phyloP scores from a whole-genome alignment of 108 stramenopile species.

The Parietichytrium sp. region DNA sequence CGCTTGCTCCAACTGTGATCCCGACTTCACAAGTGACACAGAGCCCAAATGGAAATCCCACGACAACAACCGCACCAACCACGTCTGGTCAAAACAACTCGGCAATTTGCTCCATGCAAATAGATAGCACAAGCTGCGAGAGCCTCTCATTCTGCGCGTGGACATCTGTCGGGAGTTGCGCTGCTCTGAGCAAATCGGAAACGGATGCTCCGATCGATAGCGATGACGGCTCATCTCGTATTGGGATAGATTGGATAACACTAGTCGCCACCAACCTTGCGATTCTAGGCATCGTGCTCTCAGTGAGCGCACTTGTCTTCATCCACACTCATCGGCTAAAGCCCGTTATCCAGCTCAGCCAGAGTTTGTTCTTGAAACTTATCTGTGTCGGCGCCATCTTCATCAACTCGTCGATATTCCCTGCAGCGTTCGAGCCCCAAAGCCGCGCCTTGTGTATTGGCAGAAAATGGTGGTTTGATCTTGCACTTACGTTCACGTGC shows the following conservation, averaged over 20 bases:
- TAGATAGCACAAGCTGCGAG: background rate
- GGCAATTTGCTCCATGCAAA: background rate
- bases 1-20: too few relatives aligned
- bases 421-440: conserved; percentile 29
- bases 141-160: background rate
- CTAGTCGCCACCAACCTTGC: conserved; percentile 26
- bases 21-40: too few relatives aligned
- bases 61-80: background rate
- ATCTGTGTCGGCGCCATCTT: conserved; percentile 11
- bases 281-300: conserved; percentile 5
- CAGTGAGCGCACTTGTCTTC: conserved; percentile 9
- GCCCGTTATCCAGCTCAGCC: conserved; percentile 34
- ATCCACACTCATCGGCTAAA: background rate
- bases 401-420: conserved; percentile 24
- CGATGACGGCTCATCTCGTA: background rate
- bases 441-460: background rate
- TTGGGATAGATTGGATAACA: conserved; percentile 3
- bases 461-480: conserved; percentile 31
- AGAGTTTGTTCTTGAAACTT: conserved; percentile 14
- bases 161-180: background rate
- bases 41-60: background rate
- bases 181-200: background rate
- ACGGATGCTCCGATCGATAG: background rate
- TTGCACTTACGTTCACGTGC: conserved; percentile 7
- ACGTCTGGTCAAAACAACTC: background rate